A percentile compares a stretch with the other conserved stretches of the same genome.
Evolutionary conservation across 306 rosid species (phyloP).

Genomic region (Cicer yamashitae): DNA sequence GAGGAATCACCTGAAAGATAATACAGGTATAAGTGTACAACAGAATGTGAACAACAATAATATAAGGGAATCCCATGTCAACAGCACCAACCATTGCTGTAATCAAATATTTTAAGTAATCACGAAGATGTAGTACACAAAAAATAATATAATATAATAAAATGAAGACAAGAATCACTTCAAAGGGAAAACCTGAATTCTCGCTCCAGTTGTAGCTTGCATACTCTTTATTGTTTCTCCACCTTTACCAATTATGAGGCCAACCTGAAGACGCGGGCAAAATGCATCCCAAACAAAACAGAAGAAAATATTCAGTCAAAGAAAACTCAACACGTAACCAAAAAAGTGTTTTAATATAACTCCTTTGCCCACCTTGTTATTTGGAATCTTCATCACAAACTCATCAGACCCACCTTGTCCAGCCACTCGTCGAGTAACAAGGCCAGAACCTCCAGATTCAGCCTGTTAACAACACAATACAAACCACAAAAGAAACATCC

Average conservation of each 20-base stretch:
- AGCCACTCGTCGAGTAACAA: slow-evolving; percentile 64
- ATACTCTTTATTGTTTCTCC: slow-evolving; percentile 94
- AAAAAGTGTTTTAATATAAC: background rate
- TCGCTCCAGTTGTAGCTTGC: slow-evolving; percentile 90
- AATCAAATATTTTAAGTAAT: background rate
- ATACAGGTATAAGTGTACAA: background rate
- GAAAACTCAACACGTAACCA: background rate
- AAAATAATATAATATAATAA: background rate
- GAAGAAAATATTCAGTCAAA: background rate
- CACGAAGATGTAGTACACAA: background rate
- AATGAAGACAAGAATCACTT: slow-evolving; percentile 3
- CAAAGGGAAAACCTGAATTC: slow-evolving; percentile 75
- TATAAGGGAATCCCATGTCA: background rate
- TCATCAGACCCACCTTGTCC: slow-evolving; percentile 84
- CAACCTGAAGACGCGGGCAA: slow-evolving; percentile 64
- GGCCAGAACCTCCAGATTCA: slow-evolving; percentile 90
- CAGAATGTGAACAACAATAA: background rate
- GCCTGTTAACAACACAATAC: slow-evolving; percentile 62
- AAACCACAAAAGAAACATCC: background rate
- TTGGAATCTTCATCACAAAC: slow-evolving; percentile 78
- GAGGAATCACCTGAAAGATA: slow-evolving; percentile 81
- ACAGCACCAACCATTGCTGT: background rate
- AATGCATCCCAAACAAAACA: slow-evolving; percentile 13
- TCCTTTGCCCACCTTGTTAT: slow-evolving; percentile 74
- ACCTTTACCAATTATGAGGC: slow-evolving; percentile 95